Base-by-base conservation (phyloP, 2,329 filamentous ascomycete species). In the Elsinoe australis region DNA sequence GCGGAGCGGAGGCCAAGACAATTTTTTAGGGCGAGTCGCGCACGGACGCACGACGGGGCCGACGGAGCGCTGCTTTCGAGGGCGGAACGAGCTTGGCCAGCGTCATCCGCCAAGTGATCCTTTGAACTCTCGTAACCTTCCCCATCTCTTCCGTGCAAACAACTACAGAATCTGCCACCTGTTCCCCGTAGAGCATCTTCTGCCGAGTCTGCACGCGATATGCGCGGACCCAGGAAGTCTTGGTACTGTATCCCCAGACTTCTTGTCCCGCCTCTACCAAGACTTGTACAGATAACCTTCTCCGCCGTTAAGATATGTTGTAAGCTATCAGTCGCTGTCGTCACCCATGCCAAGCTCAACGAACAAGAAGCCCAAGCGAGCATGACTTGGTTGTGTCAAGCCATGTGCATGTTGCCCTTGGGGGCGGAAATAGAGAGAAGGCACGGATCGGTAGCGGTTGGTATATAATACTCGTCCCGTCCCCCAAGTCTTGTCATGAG, bases 391-490 rank as follows among this genome's bases (percentile, higher is more conserved):
- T n/a, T n/a, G n/a, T n/a, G 14, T 39, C 8, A 24, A 15, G 5
- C 21, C 18, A 19, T 18, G 35, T 4, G 15, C 18, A 26, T 21
- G 35, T 9, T 39, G 18, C 21, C 18, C 21, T 22, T n/a, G 18
- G 12, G 36, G 15, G 19, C 26, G 17, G 19, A 41, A 15, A 10
- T 12, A 8, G 12, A 26, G 19, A 44, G 39, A 44, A 44, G 39
- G 39, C 39, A 44, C 39, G 28, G 39, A 9, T 31, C 28, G 39
- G 39, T 32, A 44, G 28, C 15, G 21, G 15, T 9, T 31, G 24
- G 26, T 44, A 44, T 44, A 44, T 44, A 32, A 32, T 18, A 21
- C n/a, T 26, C 21, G 28, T 21, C 39, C 39, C 39, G 39, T 24
- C 24, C 39, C 26, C 12, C 39, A 12, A 31, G 21, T 10, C 22